Conservation (phyloP, 345 rosid genomes). For the Garcia nutans region DNA sequence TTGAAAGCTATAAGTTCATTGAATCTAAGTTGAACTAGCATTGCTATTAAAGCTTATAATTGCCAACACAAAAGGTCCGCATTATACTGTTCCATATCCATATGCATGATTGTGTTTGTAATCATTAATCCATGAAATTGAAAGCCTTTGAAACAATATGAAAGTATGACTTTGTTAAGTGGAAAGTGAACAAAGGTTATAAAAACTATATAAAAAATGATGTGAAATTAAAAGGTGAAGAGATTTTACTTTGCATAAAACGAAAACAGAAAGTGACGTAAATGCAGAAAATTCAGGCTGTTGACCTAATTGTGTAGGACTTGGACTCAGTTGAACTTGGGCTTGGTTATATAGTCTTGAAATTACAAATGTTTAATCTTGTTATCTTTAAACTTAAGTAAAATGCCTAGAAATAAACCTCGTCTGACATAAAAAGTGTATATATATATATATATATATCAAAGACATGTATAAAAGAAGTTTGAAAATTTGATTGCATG, state of each 20-base stretch:
- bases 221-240: not conserved
- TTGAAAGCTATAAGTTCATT: too few species aligned
- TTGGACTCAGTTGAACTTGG: not conserved
- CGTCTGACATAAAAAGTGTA: not conserved
- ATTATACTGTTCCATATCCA: not conserved
- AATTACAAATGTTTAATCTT: not conserved
- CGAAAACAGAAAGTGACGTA: not conserved
- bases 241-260: not conserved
- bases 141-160: not conserved
- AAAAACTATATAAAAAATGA: too few species aligned
- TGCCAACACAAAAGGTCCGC: not conserved
- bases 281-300: not conserved
- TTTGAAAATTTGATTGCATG: too few species aligned
- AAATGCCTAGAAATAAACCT: not conserved
- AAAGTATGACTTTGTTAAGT: too few species aligned
- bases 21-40: not conserved
- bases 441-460: too few species aligned
- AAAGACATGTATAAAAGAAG: not conserved
- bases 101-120: not conserved
- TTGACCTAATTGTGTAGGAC: not conserved
- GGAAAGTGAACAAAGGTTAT: not conserved
- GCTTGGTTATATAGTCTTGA: not conserved
- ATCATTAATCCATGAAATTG: not conserved
- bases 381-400: not conserved
- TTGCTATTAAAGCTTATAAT: not conserved